Evolutionary conservation across 202 grass and related monocot species (phyloP).

Genomic region (Zizania palustris): DNA sequence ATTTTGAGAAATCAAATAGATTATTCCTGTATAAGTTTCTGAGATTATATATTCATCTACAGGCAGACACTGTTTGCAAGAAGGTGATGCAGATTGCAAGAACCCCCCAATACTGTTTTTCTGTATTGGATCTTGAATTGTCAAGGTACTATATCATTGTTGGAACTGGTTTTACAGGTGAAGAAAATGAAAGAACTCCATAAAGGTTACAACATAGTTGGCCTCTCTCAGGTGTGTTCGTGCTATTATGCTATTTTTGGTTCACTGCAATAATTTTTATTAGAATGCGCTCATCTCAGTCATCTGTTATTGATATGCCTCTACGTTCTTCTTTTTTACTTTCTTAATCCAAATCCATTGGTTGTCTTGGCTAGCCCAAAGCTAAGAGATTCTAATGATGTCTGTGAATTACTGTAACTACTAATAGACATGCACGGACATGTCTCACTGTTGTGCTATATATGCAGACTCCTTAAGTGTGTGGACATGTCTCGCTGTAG

Average conservation of each 20-base stretch:
- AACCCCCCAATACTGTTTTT: constrained; percentile 40
- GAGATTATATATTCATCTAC: constrained; percentile 30
- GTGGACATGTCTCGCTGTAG: background rate
- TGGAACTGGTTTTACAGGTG: constrained; percentile 69
- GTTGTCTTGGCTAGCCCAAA: background rate
- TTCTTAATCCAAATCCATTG: background rate
- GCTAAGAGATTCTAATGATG: constrained; percentile 13
- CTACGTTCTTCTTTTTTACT: background rate
- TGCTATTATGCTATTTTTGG: constrained; percentile 39
- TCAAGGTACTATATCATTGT: constrained; percentile 48
- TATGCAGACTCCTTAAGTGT: background rate
- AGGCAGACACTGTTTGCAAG: constrained; percentile 83
- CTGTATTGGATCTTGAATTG: constrained; percentile 28
- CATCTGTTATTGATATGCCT: background rate
- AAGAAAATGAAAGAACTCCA: constrained; percentile 85
- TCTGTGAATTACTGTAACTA: background rate
- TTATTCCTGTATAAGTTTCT: constrained; percentile 21
- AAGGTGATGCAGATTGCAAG: constrained; percentile 58
- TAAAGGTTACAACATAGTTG: constrained; percentile 82
- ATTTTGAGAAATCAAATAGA: constrained; percentile 11
- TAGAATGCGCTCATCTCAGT: constrained; percentile 2
- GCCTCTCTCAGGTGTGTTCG: constrained; percentile 80
- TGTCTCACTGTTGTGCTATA: background rate
- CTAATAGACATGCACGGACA: background rate
- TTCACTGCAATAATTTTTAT: constrained; percentile 3